These are phyloP conservation scores for Pyrenophora graminea DNA, from an alignment of 2,329 filamentous ascomycete species.

Conservation along the genomic window DNA sequence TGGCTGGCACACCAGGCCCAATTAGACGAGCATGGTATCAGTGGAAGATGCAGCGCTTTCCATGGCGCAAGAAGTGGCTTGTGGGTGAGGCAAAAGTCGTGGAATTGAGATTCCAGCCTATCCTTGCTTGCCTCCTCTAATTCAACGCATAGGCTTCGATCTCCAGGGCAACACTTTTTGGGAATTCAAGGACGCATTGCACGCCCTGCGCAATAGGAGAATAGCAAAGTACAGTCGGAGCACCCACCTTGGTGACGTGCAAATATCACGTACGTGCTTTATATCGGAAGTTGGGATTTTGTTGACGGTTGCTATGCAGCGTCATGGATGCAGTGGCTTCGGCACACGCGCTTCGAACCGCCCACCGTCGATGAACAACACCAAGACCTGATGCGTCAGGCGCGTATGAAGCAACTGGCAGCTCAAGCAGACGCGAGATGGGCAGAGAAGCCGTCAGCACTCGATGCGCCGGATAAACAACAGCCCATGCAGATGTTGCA, in stretches of 20 bases:
- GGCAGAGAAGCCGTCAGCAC: conserved; percentile 62
- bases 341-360: conserved; percentile 61
- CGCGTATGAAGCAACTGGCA: conserved; percentile 63
- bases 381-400: conserved; percentile 60
- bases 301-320: conserved; percentile 46
- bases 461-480: conserved; percentile 60
- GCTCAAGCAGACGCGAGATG: conserved; percentile 64
- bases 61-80: conserved; percentile 65
- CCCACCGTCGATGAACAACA: conserved; percentile 64
- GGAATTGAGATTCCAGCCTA: conserved; percentile 2
- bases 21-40: conserved; percentile 59
- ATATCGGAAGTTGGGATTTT: background rate
- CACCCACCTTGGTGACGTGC: conserved; percentile 62
- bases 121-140: conserved; percentile 14
- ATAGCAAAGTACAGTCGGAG: conserved; percentile 61
- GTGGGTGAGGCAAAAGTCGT: conserved; percentile 52
- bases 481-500: conserved; percentile 54
- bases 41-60: conserved; percentile 66
- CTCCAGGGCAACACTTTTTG: conserved; percentile 68
- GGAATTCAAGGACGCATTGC: conserved; percentile 65
- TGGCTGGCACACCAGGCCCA: conserved; percentile 45
- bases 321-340: conserved; percentile 72
- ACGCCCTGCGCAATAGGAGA: conserved; percentile 58
- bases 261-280: conserved; percentile 57
- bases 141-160: conserved; percentile 56